Base-by-base conservation (phyloP, 768 basidiomycete genomes). In the Serendipita sp. region DNA sequence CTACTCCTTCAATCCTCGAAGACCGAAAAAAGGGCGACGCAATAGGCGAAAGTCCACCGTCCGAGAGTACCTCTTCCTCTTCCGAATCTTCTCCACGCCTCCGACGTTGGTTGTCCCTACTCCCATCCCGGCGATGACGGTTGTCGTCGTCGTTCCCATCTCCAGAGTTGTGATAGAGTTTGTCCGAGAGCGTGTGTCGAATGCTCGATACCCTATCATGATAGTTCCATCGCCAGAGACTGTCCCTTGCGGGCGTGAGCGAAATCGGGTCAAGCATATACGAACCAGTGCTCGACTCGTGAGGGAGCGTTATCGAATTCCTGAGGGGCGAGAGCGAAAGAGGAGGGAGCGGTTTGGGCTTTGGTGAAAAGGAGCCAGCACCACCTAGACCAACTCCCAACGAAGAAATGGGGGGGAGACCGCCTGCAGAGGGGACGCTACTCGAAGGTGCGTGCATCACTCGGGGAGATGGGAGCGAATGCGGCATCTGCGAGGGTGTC, bases 191-290 rank as follows among this genome's bases (percentile, higher is more conserved):
- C 34, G 56, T 60, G 8, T 60, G 56, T 10, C 56, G 56, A 23
- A 60, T 60, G 56, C 56, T 60, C 56, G 56, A 60, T 8, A 60
- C 56, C 56, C 35, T 16, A 35, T 60, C 56, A n/a, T 60, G 35
- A 60, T 60, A 60, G 28, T 60, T 60, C 56, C 56, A 60, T 4
- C 56, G 28, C 56, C 56, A 60, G 13, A 35, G 32, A 60, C 56
- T 60, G 28, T 60, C 56, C 10, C 56, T 4, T 10, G 28, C n/a
- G 28, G 56, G 56, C 35, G 23, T 10, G 35, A 41, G 41, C 7
- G 41, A 41, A 41, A 41, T 41, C 30, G 16, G 16, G 23, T 23
- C 23, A 23, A 23, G 23, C 23, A 23, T 23, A 23, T 23, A 23
- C 23, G 23, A 23, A 23, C 23, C 23, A 23, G 23, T 1, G 23